These are phyloP conservation scores for Chernovozyma aurita DNA, from an alignment of 1,139 yeast genomes.

Conservation along the genomic window DNA sequence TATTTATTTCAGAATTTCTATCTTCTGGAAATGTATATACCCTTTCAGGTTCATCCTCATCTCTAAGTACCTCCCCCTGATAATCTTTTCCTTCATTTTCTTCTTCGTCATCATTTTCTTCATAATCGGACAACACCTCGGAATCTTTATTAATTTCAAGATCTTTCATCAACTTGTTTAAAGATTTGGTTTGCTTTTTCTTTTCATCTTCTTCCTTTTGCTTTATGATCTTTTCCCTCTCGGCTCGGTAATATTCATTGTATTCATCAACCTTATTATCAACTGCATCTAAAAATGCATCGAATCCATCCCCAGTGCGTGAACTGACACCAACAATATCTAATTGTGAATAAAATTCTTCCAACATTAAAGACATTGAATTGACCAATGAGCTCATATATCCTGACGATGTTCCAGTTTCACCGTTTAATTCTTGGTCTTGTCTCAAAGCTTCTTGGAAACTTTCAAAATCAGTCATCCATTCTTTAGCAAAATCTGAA, in stretches of 20 bases:
- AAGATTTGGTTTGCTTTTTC: slow-evolving; percentile 64
- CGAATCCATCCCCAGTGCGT: slow-evolving; percentile 90
- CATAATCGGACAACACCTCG: slow-evolving; percentile 70
- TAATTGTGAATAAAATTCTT: slow-evolving; percentile 89
- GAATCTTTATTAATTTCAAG: slow-evolving; percentile 58
- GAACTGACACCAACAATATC: slow-evolving; percentile 92
- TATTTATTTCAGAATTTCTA: slow-evolving; percentile 57
- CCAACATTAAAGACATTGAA: slow-evolving; percentile 93
- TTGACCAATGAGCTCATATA: slow-evolving; percentile 93
- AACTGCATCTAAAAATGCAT: slow-evolving; percentile 78
- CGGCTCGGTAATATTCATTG: slow-evolving; percentile 74
- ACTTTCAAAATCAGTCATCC: slow-evolving; percentile 96
- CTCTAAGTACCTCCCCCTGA: slow-evolving; percentile 60
- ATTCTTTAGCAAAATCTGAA: slow-evolving; percentile 84
- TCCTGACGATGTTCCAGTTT: slow-evolving; percentile 74
- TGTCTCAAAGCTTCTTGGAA: slow-evolving; percentile 75
- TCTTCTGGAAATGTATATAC: slow-evolving; percentile 78
- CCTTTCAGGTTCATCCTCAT: slow-evolving; percentile 61
- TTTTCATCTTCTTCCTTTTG: slow-evolving; percentile 76
- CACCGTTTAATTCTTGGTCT: slow-evolving; percentile 60
- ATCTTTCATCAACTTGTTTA: slow-evolving; percentile 76
- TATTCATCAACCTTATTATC: slow-evolving; percentile 87
- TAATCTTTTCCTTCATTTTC: slow-evolving; percentile 49
- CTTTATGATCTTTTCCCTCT: slow-evolving; percentile 75
- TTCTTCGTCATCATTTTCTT: slow-evolving; percentile 55